Percentiles rank a stretch among this genome's conserved stretches.
Evolutionary conservation across 306 rosid species (phyloP).

Genomic region (Dalbergia cochinchinensis): DNA sequence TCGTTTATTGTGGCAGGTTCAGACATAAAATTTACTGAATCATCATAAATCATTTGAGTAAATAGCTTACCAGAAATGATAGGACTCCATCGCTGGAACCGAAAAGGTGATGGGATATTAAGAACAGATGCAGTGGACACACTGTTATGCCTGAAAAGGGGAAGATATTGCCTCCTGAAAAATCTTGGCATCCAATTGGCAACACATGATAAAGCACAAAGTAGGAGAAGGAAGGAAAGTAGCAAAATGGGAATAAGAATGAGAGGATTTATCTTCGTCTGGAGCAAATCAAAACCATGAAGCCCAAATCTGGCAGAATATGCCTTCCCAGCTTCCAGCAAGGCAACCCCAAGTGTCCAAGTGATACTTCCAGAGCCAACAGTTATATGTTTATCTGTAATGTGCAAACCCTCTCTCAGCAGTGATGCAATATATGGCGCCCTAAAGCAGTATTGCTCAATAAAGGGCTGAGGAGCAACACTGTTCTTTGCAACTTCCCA

Average conservation of each 20-base stretch:
- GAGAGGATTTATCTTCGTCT: constrained; percentile 69
- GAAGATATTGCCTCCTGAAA: constrained; percentile 83
- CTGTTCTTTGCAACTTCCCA: constrained; percentile 86
- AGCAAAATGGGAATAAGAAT: constrained; percentile 68
- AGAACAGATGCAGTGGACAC: constrained; percentile 74
- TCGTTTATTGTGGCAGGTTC: background rate
- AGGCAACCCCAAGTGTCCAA: constrained; percentile 97
- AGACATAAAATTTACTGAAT: background rate
- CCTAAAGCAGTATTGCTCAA: constrained; percentile 96
- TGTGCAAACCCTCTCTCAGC: constrained; percentile 95
- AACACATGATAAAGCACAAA: constrained; percentile 75
- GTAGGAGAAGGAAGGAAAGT: constrained; percentile 64
- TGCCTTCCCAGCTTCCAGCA: constrained; percentile 88
- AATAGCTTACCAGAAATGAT: constrained; percentile 77
- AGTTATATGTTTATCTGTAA: constrained; percentile 69
- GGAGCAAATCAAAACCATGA: constrained; percentile 64
- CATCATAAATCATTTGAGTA: constrained; percentile 25
- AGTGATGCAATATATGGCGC: constrained; percentile 82
- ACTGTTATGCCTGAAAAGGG: constrained; percentile 78
- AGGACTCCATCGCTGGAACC: constrained; percentile 94
- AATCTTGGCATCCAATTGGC: constrained; percentile 76
- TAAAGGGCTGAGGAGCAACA: constrained; percentile 93
- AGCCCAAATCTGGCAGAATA: constrained; percentile 66
- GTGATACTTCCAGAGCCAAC: constrained; percentile 98
- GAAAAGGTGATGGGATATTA: constrained; percentile 80